Evolutionary conservation across 164 flowering plant species (phyloP), one percentile per base, ranked within the genome.

Genomic region (Vitis labrusca): DNA sequence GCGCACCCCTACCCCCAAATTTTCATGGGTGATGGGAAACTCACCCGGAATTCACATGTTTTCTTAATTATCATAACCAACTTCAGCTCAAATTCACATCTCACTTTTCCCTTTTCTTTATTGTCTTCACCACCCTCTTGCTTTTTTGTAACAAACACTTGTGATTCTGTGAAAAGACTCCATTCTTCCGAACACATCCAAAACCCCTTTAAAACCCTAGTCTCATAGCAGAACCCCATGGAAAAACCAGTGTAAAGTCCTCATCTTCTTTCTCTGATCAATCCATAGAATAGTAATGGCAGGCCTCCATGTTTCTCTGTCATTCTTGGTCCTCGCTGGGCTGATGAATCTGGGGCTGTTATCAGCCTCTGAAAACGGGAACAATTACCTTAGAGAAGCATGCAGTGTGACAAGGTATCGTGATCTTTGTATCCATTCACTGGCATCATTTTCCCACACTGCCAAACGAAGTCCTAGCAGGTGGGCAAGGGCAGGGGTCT

Each of bases 401-500:
- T 92, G 98, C 69, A 81, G 85, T 1, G 95, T 87, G 27, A 92
- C 97, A 2, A 74, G 49, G 4, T 89, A 90, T 62, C 85, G 23
- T 5, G 81, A 78, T 73, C 70, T 92, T 4, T 92, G 97, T 73
- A 73, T 92, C 66, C 88, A 53, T 29, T 79, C 93, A 0, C 79
- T 94, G 0, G 61, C 90, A 0, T 47, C 89, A 3, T 92, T 78
- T 67, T 87, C 95, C 0, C 66, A 59, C 56, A 15, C 71, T 0
- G 88, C 90, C 7, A 87, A 70, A 78, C 60, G 58, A 11, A 85
- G 79, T 67, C 85, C 89, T 0, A 78, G 74, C 11, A 74, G 13
- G 47, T 90, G 97, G 96, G 99, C 97, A 1, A 74, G 97, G 5
- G 97, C 90, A 0, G 91, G 90, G 3, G 90, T 94, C 3, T 83